Conservation (phyloP, 495 filamentous ascomycete genomes). For the Sphaerosporella brunnea region DNA sequence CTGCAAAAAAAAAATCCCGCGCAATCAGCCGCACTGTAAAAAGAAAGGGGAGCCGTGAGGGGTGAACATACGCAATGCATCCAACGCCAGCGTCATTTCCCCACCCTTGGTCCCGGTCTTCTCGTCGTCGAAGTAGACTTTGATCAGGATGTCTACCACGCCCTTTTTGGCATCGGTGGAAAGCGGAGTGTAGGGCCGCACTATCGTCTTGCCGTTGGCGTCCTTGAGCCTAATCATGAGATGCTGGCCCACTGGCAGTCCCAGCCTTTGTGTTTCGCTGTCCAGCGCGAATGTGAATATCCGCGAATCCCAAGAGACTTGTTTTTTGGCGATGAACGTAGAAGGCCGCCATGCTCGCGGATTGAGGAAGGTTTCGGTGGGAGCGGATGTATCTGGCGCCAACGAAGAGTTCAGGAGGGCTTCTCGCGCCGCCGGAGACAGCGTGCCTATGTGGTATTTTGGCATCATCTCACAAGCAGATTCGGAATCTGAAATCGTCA, state of each 20-base stretch:
- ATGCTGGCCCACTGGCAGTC: slow-evolving; percentile 77
- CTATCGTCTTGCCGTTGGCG: slow-evolving; percentile 50
- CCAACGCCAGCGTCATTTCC: slow-evolving; percentile 70
- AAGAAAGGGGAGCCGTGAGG: too few relatives aligned
- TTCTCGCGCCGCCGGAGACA: slow-evolving; percentile 40
- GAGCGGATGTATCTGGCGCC: not conserved
- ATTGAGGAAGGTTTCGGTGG: slow-evolving; percentile 43
- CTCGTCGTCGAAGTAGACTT: slow-evolving; percentile 58
- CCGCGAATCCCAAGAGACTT: slow-evolving; percentile 62
- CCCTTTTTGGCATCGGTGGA: slow-evolving; percentile 46
- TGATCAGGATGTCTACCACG: slow-evolving; percentile 56
- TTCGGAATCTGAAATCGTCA: slow-evolving; percentile 48
- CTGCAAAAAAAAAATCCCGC: too few relatives aligned
- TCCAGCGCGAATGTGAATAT: slow-evolving; percentile 73
- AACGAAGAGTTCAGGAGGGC: slow-evolving; percentile 14
- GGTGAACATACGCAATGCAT: slow-evolving; percentile 35
- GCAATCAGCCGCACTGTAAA: too few relatives aligned
- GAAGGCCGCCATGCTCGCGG: slow-evolving; percentile 53
- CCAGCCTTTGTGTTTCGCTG: slow-evolving; percentile 37
- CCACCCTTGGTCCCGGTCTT: slow-evolving; percentile 42
- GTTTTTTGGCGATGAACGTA: slow-evolving; percentile 44
- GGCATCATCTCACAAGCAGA: slow-evolving; percentile 88
- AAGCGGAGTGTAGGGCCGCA: slow-evolving; percentile 79
- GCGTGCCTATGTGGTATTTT: slow-evolving; percentile 68
- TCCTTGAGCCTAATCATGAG: slow-evolving; percentile 70